Percentiles rank a stretch among this genome's conserved stretches.
Evolutionary conservation across 2,329 filamentous ascomycete genomes (phyloP).

Genomic region (Fusarium sublunatum): DNA sequence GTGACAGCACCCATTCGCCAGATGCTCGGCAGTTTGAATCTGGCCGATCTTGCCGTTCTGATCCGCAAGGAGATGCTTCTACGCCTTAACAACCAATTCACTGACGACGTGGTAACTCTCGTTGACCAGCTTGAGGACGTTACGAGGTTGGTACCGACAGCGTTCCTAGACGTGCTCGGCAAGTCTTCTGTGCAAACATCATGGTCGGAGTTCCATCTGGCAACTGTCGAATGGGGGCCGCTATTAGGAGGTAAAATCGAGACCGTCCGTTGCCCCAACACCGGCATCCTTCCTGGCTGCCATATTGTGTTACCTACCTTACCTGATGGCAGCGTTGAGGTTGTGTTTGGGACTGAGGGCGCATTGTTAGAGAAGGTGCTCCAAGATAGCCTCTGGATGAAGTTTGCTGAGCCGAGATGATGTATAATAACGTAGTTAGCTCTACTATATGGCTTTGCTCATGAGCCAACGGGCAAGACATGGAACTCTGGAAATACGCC

Average conservation of each 20-base stretch:
- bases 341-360: slow-evolving; percentile 20
- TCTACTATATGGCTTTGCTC: no score
- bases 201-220: slow-evolving; percentile 20
- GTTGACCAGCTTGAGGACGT: slow-evolving; percentile 16
- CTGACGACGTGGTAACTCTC: slow-evolving; percentile 23
- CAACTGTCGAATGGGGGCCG: slow-evolving; percentile 12
- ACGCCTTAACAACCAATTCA: slow-evolving; percentile 13
- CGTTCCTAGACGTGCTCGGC: slow-evolving; percentile 24
- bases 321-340: slow-evolving; percentile 21
- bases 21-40: slow-evolving; percentile 6
- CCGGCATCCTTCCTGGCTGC: slow-evolving; percentile 15
- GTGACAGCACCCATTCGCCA: slow-evolving; percentile 19
- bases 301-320: slow-evolving; percentile 21
- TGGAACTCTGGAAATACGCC: no score
- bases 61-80: slow-evolving; percentile 24
- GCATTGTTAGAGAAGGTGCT: slow-evolving; percentile 8
- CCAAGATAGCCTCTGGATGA: slow-evolving; percentile 19
- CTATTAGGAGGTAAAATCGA: slow-evolving; percentile 18
- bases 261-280: slow-evolving; percentile 20
- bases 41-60: slow-evolving; percentile 20
- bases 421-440: no score
- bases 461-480: no score
- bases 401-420: slow-evolving; percentile 20
- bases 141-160: slow-evolving; percentile 15
- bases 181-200: slow-evolving; percentile 21